Base-by-base conservation (phyloP, 148 eudicot genomes). In the Vaccinium myrtillus region DNA sequence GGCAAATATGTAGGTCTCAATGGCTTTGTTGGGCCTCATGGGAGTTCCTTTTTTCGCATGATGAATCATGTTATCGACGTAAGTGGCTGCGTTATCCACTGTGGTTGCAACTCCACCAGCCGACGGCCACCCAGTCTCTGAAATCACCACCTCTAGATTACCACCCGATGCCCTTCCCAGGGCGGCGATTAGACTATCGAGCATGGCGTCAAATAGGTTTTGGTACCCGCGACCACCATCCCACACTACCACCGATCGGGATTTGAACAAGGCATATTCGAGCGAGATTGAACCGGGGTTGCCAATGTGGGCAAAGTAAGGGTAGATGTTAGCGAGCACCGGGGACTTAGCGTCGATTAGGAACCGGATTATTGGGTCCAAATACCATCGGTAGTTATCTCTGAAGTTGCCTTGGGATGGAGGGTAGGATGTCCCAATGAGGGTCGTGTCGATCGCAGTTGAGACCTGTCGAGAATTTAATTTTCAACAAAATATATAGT, bases 21-120 rank as follows among this genome's bases (percentile, higher is more conserved):
- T 81, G 16, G 83, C 12, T 10, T 21, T 46, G 21, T 65, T 65
- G 12, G 83, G 83, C 83, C 83, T 81, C 83, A 16, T 81, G 18
- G 83, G 83, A 1, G 75, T 81, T 7, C 83, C 83, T 39, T 32
- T 19, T 0, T 51, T 81, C 3, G 8, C 83, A 49, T 81, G 83
- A 6, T 5, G 56, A 48, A 81, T 81, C 58, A 81, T 23, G 23
- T 65, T 63, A 53, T 14, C 2, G n/a, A 39, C 8, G 7, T 81
- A 65, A 30, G 75, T 81, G 4, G 10, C 19, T 0, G 56, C 39
- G 4, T 81, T 81, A 12, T 81, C 83, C 10, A 48, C n/a, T 4
- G 75, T 10, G 12, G 83, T 8, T 2, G 23, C 83, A 15, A 25
- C n/a, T 39, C 55, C 83, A 6, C 83, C 83, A 0, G 12, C 83